Base-by-base conservation (phyloP, 1,284 basidiomycete genomes). In the Moesziomyces aphidis region DNA sequence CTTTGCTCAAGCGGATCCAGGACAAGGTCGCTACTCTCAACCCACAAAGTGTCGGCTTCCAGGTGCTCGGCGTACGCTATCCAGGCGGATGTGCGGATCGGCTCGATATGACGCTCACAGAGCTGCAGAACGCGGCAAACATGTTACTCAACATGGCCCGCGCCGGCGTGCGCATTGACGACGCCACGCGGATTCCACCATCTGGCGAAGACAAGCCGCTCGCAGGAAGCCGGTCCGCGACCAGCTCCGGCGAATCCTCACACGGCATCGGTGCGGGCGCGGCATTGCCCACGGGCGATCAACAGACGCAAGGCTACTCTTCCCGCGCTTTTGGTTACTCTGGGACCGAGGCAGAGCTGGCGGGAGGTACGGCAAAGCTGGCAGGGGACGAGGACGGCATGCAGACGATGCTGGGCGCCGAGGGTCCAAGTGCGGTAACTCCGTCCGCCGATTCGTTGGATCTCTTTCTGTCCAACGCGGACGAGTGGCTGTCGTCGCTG, bases 121-220 rank as follows among this genome's bases (percentile, higher is more conserved):
- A 72, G 61, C 55, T 72, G 42, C 64, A 66, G 56, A 66, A 63
- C 44, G 69, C 69, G 10, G 69, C 69, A 4, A 66, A 60, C 19
- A n/a, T 72, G 49, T 24, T 72, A 31, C 63, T 72, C 60, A 67
- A 65, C 46, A 72, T 72, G 69, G 69, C 69, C 17, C 48, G 69
- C 36, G 69, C 63, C 3, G 69, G 69, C 17, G 69, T 72, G 26
- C 69, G 69, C 3, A 54, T 72, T 34, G 69, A 72, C 42, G 69
- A 72, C 13, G 69, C 69, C 9, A 72, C 69, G 5, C 52, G 69
- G 4, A 67, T 72, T 21, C 69, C 69, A 10, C 63, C 62, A 1
- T 21, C 59, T 11, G 58, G 62, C 24, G 69, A 66, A 23, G 66
- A 66, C 19, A 46, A 43, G 47, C 23, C 50, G 9, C 56, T 57